Evolutionary conservation across 2,329 filamentous ascomycete species (phyloP), one percentile per base, ranked within the genome.

Genomic region (Trichophyton schoenleinii): DNA sequence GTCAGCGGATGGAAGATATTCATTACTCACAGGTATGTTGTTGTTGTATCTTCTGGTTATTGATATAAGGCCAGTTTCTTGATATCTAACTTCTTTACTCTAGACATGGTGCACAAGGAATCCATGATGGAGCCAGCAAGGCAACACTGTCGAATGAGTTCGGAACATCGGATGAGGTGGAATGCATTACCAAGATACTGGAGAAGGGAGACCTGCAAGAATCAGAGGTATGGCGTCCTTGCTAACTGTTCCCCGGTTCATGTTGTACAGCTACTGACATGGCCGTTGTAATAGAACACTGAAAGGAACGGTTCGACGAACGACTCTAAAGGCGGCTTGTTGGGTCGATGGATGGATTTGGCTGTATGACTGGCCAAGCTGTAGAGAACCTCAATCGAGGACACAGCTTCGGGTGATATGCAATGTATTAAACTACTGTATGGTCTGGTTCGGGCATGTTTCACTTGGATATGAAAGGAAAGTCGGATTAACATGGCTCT

Each of bases 1-100:
- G 82, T 97, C 61, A 89, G 86, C 62, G 82, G 87, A 6, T 97
- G 89, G 81, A 89, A 95, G 81, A 81, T 99, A 70, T 95, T 96
- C 70, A 79, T 87, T 49, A 95, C 91, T 41, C 88, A 95, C 79
- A 88, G 87, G 91, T 96, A 81, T 78, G 88, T 79, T 66, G 63
- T 36, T 36, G 60, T 44, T 58, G 61, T 60, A 6, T 44, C 28
- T 7, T 5, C 28, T 8, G 41, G 6, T 31, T 31, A 31, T 31
- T 44, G n/a, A 7, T 61, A 52, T 48, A 58, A 3, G 61, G 59
- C 28, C 59, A 60, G 48, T 4, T 44, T 60, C 46, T 18, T 48
- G 46, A 28, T 13, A 15, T 7, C 38, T 57, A 31, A 66, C 48
- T 18, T 25, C 18, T n/a, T 1, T 8, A 58, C 3, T 15, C 13